Base-by-base conservation (phyloP, 257 asterid genomes). In the Solanum pennellii region DNA sequence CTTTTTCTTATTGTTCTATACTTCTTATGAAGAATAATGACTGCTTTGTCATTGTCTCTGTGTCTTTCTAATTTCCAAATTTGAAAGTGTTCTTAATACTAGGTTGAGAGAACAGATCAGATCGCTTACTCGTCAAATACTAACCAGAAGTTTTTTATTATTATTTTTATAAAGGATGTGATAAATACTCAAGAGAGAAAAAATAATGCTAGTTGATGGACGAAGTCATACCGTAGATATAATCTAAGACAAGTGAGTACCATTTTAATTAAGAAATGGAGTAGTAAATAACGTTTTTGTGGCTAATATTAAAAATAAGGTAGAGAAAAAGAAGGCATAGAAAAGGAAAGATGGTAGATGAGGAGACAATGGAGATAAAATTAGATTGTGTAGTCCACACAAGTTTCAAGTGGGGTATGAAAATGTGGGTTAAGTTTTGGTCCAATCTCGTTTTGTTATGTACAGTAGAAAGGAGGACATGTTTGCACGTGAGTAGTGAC, bases 291-390 rank as follows among this genome's bases (percentile, higher is more conserved):
- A 20, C 10, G n/a, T 23, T 39, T 41, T 39, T 47, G 69, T 44
- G 14, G 79, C 10, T 23, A 84, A 77, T n/a, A 72, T 33, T 33
- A 33, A 33, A 33, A 33, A 33, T 33, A 33, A 33, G 44, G 35
- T 69, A 66, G 56, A 85, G 75, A 72, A 73, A 85, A 56, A 47
- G 68, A 56, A 62, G 69, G 76, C 4, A 49, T 76, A 44, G 82
- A 86, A 88, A 29, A 79, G 31, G 69, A 56, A 83, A 14, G 42
- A 56, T 86, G 88, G 73, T 49, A 76, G 68, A 66, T 44, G 41
- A 71, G 90, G 90, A 83, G 92, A 91, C 94, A 88, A 69, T 62
- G 83, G 29, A 83, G 90, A 88, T 86, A 89, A 91, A 89, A 89
- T 71, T 80, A 87, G 89, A 88, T 85, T 45, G 62, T 77, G 5